phyloP scores from a whole-genome alignment of 345 rosid genomes.

The Populus deltoides region DNA sequence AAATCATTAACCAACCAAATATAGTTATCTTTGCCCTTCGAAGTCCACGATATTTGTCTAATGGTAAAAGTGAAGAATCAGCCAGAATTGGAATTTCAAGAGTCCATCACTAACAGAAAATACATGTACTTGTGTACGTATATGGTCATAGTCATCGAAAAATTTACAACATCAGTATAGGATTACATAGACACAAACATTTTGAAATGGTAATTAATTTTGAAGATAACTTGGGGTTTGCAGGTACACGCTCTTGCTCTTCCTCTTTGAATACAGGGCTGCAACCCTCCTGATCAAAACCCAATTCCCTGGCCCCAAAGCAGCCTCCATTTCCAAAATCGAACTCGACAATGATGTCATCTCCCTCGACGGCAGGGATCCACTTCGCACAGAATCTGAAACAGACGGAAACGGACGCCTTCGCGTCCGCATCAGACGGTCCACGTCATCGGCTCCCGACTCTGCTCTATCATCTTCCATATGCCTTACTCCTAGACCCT shows the following conservation, averaged over 20 bases:
- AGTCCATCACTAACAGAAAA: neutral
- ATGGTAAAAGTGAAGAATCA: neutral
- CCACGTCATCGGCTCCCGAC: constrained; percentile 50
- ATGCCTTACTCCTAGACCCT: constrained; percentile 47
- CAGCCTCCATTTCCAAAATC: constrained; percentile 42
- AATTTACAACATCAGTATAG: neutral
- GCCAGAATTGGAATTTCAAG: no score
- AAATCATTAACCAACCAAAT: neutral
- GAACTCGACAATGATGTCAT: constrained; percentile 51
- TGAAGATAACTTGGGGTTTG: neutral
- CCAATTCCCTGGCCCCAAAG: constrained; percentile 41
- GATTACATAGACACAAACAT: neutral
- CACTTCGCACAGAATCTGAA: constrained; percentile 49
- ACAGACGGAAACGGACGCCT: constrained; percentile 40
- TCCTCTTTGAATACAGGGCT: constrained; percentile 50
- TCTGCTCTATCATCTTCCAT: constrained; percentile 48
- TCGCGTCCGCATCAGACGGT: constrained; percentile 47
- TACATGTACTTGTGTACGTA: neutral
- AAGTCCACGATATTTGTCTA: neutral
- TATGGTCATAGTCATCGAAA: neutral
- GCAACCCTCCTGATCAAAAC: constrained; percentile 39
- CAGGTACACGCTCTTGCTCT: constrained; percentile 54
- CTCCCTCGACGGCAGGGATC: constrained; percentile 51
- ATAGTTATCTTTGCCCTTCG: neutral
- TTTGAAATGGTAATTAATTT: neutral